A percentile compares a stretch with the other conserved stretches of the same genome.
phyloP scores from a whole-genome alignment of 129 eudicot genomes.

The Saposhnikovia divaricata region DNA sequence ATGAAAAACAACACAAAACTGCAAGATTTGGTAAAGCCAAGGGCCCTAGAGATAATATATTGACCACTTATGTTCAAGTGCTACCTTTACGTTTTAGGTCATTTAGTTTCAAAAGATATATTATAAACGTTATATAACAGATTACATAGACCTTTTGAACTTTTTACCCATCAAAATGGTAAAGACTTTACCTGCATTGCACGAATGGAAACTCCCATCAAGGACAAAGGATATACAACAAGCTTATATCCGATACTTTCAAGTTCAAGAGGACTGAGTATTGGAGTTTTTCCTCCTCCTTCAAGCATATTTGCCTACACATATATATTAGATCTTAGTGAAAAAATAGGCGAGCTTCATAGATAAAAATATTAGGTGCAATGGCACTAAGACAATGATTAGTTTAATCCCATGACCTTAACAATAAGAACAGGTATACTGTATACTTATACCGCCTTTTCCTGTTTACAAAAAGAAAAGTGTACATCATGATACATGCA shows the following conservation, averaged over 20 bases:
- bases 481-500: not conserved
- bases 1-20: not conserved
- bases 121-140: not conserved
- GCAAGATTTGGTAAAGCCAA: not conserved
- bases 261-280: conserved; percentile 78
- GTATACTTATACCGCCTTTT: not conserved
- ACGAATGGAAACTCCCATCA: conserved; percentile 82
- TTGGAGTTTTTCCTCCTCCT: conserved; percentile 97
- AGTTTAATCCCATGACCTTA: not conserved
- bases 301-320: conserved; percentile 95
- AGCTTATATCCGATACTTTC: conserved; percentile 77
- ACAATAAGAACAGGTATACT: not conserved
- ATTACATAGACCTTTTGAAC: not conserved
- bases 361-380: not conserved
- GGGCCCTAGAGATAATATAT: not conserved
- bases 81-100: not conserved
- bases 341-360: not conserved
- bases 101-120: not conserved
- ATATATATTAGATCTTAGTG: not conserved
- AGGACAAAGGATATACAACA: conserved; percentile 88
- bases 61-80: not conserved
- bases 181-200: conserved; percentile 71
- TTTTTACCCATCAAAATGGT: not conserved
- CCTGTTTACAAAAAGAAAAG: too few relatives aligned
- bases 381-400: not conserved